Evolutionary conservation across 2,329 filamentous ascomycete species (phyloP).

Genomic region (Coniochaeta sp.): DNA sequence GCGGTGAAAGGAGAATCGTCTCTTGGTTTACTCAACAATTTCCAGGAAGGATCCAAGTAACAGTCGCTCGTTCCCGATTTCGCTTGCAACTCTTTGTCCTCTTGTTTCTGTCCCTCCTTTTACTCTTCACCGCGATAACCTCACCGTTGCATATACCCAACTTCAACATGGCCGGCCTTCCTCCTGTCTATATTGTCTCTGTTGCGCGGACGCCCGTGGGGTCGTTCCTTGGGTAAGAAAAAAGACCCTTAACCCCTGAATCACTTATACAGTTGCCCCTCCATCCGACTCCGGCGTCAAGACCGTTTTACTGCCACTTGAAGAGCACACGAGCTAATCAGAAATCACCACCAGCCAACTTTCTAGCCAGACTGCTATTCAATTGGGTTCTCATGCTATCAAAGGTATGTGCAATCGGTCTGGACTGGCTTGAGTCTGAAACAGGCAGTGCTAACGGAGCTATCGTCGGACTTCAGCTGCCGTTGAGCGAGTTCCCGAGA

Average conservation of each 20-base stretch:
- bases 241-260: conserved; percentile 6
- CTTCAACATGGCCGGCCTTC: conserved; percentile 62
- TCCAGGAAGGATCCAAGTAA: neutral
- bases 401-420: conserved; percentile 54
- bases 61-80: neutral
- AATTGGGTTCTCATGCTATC: conserved; percentile 87
- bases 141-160: neutral
- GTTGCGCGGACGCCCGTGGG: conserved; percentile 85
- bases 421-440: neutral
- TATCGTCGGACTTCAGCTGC: conserved; percentile 45
- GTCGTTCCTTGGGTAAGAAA: conserved; percentile 79
- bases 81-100: neutral
- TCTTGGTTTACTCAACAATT: conserved; percentile 1
- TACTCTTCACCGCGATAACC: neutral
- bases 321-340: conserved; percentile 9
- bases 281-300: neutral
- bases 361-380: conserved; percentile 74
- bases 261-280: conserved; percentile 3
- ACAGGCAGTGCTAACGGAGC: conserved; percentile 6
- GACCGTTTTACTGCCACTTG: neutral
- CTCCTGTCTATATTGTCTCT: conserved; percentile 93
- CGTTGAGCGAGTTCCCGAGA: conserved; percentile 74
- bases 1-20: neutral
- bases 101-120: neutral
- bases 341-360: conserved; percentile 58